Evolutionary conservation across 1,139 yeast species (phyloP), one percentile per base, ranked within the genome.

Genomic region (Entelexis paramagnoliae): DNA sequence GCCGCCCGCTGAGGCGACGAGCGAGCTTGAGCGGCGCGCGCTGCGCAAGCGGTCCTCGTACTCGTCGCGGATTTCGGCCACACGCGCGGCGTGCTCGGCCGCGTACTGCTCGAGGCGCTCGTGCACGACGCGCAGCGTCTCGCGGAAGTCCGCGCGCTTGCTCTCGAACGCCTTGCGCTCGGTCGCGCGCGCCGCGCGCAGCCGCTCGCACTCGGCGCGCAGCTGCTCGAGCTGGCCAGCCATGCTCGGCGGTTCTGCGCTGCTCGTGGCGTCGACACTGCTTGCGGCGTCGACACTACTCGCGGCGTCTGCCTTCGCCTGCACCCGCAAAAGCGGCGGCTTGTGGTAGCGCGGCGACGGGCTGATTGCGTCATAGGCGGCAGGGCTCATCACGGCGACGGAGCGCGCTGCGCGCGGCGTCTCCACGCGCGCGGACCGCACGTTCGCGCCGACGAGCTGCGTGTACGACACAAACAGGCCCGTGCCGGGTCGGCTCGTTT

Each of bases 391-490:
- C 8, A 14, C 41, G 35, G 41, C 35, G 14, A n/a, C 29, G 28
- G 41, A 6, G 26, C 41, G 39, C 17, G 42, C 16, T 28, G 42
- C 17, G 14, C 41, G 36, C 41, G 41, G 41, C 30, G 41, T 34
- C n/a, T 35, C 48, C 13, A 34, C 36, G 17, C 41, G 48, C 24
- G 42, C 24, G 17, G 34, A 34, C 32, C 38, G 48, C 20, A 55
- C 46, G 29, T 57, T 59, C 8, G 60, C 56, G 32, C 57, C 50
- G n/a, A 73, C 71, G 28, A 86, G 72, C 61, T 86, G 76, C 26
- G 79, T 79, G 61, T 79, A 77, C 2, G 89, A 82, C 44, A 87
- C 71, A 62, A 88, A 88, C 34, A 88, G 66, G 0, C 96, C 96
- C 24, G 88, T 72, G 57, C 75, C 75, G 0, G 88, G 83, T 40